Conservation (phyloP, 2,329 filamentous ascomycete genomes). For the Fusarium bulbicola region DNA sequence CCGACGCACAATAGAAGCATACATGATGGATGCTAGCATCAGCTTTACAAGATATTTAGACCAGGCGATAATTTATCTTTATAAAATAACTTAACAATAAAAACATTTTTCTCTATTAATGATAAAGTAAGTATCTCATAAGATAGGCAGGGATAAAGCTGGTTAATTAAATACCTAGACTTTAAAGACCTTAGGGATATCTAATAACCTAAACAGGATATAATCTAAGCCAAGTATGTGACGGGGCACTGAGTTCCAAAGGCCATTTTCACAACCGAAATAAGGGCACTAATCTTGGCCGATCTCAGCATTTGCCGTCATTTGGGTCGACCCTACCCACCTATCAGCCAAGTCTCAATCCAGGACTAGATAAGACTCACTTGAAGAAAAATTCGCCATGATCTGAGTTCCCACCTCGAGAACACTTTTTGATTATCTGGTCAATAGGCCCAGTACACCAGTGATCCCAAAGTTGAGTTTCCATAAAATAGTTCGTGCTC, state of each 20-base stretch:
- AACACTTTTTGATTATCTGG: too few relatives aligned
- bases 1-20: too few relatives aligned
- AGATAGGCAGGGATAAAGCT: background rate
- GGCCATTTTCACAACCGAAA: background rate
- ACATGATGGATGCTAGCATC: background rate
- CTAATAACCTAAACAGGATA: background rate
- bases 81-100: too few relatives aligned
- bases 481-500: rapidly evolving
- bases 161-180: background rate
- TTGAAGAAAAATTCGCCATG: background rate
- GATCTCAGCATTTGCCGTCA: background rate
- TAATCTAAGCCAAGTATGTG: background rate
- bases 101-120: too few relatives aligned
- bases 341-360: background rate
- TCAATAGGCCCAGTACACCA: too few relatives aligned
- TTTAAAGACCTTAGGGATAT: background rate
- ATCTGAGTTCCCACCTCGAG: background rate
- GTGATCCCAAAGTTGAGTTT: too few relatives aligned
- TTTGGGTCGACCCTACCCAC: background rate
- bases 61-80: background rate
- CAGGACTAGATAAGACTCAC: background rate
- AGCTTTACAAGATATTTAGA: background rate
- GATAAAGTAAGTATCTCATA: too few relatives aligned
- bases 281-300: background rate
- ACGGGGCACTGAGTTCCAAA: background rate